Base-by-base conservation (phyloP, 2,329 filamentous ascomycete species). In the Venturia asperata region DNA sequence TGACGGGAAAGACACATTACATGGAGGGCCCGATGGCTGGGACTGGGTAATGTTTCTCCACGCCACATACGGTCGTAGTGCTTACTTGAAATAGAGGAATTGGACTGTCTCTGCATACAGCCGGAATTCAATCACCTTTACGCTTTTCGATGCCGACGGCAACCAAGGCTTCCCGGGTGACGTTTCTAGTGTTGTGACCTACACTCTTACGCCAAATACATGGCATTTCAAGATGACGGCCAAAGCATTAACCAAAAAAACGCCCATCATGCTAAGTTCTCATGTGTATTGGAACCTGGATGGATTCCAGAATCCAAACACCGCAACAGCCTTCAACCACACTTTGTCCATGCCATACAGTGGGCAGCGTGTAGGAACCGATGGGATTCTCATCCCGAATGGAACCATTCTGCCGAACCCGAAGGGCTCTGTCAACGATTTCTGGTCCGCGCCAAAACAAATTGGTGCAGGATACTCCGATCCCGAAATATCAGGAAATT, bases 231-330 rank as follows among this genome's bases (percentile, higher is more conserved):
- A 85, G 76, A 91, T 92, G 81, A 78, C 86, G 17, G 89, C 89
- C 49, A 75, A 88, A 65, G 80, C 89, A 3, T 86, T 87, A 10
- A 90, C 87, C 39, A 85, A 89, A 77, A 87, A 86, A 77, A 92
- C 90, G 6, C 90, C 90, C 61, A 91, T 93, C 74, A 92, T 93
- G 89, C 81, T 93, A 66, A 89, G 83, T 72, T 85, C 85, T 55
- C 86, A 88, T 74, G 85, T 84, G 9, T 93, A 93, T 81, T 93
- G 89, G 90, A 92, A 92, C 74, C 80, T 93, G 56, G 89, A 92
- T 71, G 90, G 87, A 42, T 93, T 89, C 71, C 82, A 87, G 71
- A 91, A 92, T 77, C 85, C 87, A 66, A 81, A 88, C 73, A 89
- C 87, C 1, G 79, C 80, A 66, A 80, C 78, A 1, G 82, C 83